Percentiles rank a stretch among this genome's conserved stretches.
phyloP scores from a whole-genome alignment of 768 basidiomycete species.

The Gautieria morchelliformis region DNA sequence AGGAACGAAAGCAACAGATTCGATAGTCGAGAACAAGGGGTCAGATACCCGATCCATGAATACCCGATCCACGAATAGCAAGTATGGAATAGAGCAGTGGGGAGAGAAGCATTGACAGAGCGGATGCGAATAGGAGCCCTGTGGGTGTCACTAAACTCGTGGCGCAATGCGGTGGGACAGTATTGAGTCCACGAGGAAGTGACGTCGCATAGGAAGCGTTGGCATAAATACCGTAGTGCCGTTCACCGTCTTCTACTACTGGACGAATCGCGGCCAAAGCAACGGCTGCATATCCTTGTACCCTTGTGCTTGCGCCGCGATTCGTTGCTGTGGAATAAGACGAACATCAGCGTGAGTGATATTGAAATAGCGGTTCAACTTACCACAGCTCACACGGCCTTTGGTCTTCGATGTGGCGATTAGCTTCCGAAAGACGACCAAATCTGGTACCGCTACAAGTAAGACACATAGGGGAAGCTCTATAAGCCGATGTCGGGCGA shows the following conservation, averaged over 20 bases:
- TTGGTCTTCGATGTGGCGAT: background rate
- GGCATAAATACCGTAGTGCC: background rate
- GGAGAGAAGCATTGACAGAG: too few species aligned
- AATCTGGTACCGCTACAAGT: background rate
- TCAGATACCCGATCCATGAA: too few species aligned
- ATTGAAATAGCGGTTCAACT: background rate
- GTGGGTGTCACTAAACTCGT: too few species aligned
- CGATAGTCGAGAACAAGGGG: too few species aligned
- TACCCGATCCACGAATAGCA: too few species aligned
- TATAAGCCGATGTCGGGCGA: background rate
- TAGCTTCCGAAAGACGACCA: constrained; percentile 2
- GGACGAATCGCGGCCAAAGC: background rate
- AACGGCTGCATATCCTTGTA: background rate
- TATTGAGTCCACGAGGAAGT: background rate
- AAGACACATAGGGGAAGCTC: background rate
- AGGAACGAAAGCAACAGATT: background rate
- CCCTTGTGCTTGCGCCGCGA: constrained; percentile 3
- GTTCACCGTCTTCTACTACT: background rate
- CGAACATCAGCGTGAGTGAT: background rate
- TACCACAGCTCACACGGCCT: background rate
- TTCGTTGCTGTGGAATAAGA: background rate
- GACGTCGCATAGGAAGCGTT: background rate
- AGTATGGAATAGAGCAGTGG: too few species aligned
- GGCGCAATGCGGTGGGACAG: too few species aligned
- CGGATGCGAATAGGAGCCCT: too few species aligned